Evolutionary conservation across 2,329 filamentous ascomycete species (phyloP).

Genomic region (Fusarium napiforme): DNA sequence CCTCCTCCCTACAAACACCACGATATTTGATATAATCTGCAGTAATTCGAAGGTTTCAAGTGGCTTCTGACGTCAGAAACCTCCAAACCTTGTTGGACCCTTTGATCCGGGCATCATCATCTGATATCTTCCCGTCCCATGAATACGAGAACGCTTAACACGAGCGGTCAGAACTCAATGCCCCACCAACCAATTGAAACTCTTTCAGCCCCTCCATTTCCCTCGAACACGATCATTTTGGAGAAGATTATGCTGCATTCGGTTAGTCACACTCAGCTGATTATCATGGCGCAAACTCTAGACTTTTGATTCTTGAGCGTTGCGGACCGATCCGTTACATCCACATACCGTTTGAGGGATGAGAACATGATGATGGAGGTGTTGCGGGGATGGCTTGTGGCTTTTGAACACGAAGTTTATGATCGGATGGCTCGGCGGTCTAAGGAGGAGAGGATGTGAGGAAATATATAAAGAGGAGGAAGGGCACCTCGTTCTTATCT

Average conservation of each 20-base stretch:
- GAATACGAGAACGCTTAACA: neutral
- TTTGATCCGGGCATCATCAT: neutral
- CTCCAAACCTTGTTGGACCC: neutral
- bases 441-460: fast-evolving
- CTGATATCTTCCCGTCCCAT: neutral
- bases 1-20: too few relatives aligned
- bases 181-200: neutral
- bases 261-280: neutral
- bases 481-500: neutral
- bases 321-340: constrained; percentile 4
- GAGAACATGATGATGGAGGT: neutral
- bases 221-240: neutral
- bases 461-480: neutral
- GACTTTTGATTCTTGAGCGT: neutral
- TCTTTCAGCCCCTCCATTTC: neutral
- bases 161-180: neutral
- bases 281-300: neutral
- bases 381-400: neutral
- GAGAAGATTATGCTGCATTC: neutral
- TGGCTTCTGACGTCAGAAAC: neutral
- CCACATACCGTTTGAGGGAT: neutral
- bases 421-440: neutral
- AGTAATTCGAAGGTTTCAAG: neutral
- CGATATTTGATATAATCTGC: fast-evolving
- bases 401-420: neutral